Base-by-base conservation (phyloP, 129 eudicot genomes). In the Artemisia argyi region DNA sequence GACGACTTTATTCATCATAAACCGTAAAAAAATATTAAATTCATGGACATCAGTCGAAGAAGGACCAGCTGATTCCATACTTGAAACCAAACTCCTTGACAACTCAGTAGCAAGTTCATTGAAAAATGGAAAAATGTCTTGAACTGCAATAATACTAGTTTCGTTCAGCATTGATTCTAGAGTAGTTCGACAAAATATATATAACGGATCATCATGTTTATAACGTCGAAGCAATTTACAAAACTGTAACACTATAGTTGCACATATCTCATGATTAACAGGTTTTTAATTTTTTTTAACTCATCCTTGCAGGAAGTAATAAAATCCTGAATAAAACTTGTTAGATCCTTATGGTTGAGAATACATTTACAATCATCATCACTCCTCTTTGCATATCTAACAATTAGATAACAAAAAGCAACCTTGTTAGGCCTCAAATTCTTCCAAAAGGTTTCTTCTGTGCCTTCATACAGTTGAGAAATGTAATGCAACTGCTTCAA, bases 171-270 rank as follows among this genome's bases (percentile, higher is more conserved):
- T 74, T 2, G 82, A 73, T 26, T 85, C 95, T 55, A 92, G 80
- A 66, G 73, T 72, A 68, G 77, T 77, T 47, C 94, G 71, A 72
- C 98, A 89, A 7, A 77, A 18, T 42, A 12, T 32, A 76, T 89
- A 92, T 62, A 92, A 67, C 7, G 71, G 76, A 72, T 89, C 95
- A 17, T 74, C 78, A n/a, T 1, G 24, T 22, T 22, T 22, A 22
- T 22, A 1, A 71, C 0, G 78, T 75, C 72, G 72, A 30, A 92
- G 81, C 83, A 89, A 81, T 75, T 71, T 86, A 77, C 95, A 92
- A 55, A 92, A 92, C 26, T 89, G 89, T 72, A 92, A 84, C 28
- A 87, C 76, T 65, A 89, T 75, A 0, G 82, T 82, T 3, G 86
- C 86, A 69, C 78, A 88, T 2, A 61, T 61, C 1, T 74, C 8